phyloP scores from a whole-genome alignment of 2,329 filamentous ascomycete genomes.

The Calycina herbarum region DNA sequence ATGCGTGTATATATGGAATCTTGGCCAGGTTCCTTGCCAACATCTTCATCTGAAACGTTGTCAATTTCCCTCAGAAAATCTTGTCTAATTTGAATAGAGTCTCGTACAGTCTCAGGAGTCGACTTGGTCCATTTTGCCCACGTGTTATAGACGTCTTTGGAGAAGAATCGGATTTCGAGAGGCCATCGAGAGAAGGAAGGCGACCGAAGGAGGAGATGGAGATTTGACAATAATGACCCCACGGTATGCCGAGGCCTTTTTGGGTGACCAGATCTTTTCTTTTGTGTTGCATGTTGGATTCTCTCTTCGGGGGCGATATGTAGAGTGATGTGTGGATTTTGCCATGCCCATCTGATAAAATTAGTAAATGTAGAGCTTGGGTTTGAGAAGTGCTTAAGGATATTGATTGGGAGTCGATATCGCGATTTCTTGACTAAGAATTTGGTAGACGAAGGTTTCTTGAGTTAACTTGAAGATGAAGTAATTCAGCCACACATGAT shows the following conservation, averaged over 20 bases:
- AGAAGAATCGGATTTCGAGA: constrained; percentile 77
- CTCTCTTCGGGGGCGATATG: constrained; percentile 69
- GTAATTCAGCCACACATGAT: neutral
- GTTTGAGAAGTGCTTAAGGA: neutral
- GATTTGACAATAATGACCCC: constrained; percentile 70
- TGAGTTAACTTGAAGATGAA: neutral
- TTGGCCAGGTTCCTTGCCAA: constrained; percentile 13
- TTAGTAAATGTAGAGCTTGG: neutral
- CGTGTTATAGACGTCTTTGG: constrained; percentile 62
- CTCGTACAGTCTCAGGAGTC: constrained; percentile 32
- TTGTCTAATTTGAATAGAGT: constrained; percentile 26
- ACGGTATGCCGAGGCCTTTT: constrained; percentile 61
- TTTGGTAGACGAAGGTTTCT: neutral
- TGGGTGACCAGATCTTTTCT: constrained; percentile 55
- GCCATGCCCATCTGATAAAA: constrained; percentile 77
- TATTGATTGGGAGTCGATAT: neutral
- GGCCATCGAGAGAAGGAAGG: constrained; percentile 84
- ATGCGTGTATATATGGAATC: constrained; percentile 47
- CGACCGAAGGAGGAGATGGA: constrained; percentile 78
- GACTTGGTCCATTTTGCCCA: constrained; percentile 64
- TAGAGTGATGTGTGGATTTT: constrained; percentile 76
- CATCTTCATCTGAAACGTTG: constrained; percentile 9
- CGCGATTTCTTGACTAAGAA: neutral
- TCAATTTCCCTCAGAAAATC: constrained; percentile 27
- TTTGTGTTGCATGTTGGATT: constrained; percentile 53